These are phyloP conservation scores for Sistotremastrum suecicum DNA, from an alignment of 768 basidiomycete species.

Conservation along the genomic window DNA sequence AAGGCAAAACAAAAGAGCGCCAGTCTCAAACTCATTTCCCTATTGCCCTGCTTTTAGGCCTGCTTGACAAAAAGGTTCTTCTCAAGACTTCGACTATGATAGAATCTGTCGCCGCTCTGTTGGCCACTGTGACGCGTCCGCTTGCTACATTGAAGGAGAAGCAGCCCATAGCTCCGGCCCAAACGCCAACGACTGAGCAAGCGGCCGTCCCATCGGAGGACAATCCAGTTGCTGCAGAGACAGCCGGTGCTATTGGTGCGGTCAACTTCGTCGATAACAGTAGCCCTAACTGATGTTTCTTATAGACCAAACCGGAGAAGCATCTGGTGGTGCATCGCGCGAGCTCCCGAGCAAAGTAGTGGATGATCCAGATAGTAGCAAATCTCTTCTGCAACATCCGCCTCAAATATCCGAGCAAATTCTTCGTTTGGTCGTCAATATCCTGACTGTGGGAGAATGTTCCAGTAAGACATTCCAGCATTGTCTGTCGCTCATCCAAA, in stretches of 20 bases:
- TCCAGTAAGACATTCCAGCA: conserved; percentile 93
- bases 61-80: conserved; percentile 77
- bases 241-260: conserved; percentile 9
- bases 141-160: conserved; percentile 49
- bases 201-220: conserved; percentile 8
- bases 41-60: conserved; percentile 73
- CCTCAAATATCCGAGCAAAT: conserved; percentile 77
- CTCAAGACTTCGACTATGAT: conserved; percentile 82
- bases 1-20: conserved; percentile 94
- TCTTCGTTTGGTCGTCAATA: conserved; percentile 89
- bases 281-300: not conserved
- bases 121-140: conserved; percentile 82
- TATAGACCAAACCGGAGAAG: conserved; percentile 8
- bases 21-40: conserved; percentile 77
- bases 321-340: not conserved
- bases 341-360: conserved; percentile 6
- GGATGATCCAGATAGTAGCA: not conserved
- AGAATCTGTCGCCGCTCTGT: conserved; percentile 79
- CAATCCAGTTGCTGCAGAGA: conserved; percentile 10
- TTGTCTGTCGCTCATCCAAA: conserved; percentile 81
- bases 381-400: conserved; percentile 43
- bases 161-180: conserved; percentile 10
- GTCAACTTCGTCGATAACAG: not conserved
- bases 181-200: not conserved
- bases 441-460: conserved; percentile 94